A percentile compares a stretch with the other conserved stretches of the same genome.
These are phyloP conservation scores for Schrenkiella parvula DNA, from an alignment of 345 rosid genomes.

Conservation along the genomic window DNA sequence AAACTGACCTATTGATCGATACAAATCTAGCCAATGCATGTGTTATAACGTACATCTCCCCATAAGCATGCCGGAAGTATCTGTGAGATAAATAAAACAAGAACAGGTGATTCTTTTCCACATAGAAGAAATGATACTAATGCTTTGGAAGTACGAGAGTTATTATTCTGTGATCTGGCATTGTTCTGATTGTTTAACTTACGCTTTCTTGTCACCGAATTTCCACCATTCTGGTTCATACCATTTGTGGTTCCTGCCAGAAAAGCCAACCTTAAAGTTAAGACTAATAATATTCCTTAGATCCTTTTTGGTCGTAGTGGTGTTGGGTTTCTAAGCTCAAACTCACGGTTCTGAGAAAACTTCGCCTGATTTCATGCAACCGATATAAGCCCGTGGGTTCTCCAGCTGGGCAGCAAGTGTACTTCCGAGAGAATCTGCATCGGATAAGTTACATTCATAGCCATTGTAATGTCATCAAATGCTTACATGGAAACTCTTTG, in stretches of 20 bases:
- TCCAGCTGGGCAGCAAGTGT: conserved; percentile 58
- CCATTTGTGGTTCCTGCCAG: conserved; percentile 64
- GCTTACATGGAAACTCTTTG: not conserved
- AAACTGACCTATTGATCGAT: conserved; percentile 58
- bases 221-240: conserved; percentile 98
- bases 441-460: conserved; percentile 11
- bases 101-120: not conserved
- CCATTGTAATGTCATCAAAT: not conserved
- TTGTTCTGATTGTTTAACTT: conserved; percentile 31
- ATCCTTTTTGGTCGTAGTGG: not conserved
- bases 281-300: not conserved
- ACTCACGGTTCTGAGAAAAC: conserved; percentile 76
- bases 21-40: conserved; percentile 63
- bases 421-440: conserved; percentile 65
- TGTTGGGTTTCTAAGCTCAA: not conserved
- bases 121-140: not conserved
- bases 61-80: conserved; percentile 75
- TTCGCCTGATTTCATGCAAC: conserved; percentile 87
- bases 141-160: not conserved
- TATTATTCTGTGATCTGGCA: not conserved
- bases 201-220: conserved; percentile 78
- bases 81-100: conserved; percentile 36
- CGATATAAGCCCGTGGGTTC: conserved; percentile 70
- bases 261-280: not conserved
- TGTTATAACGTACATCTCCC: conserved; percentile 72